Percentiles rank a stretch among this genome's conserved stretches.
These are phyloP conservation scores for Globisporangium viniferum DNA, from an alignment of 352 stramenopile species.

Conservation along the genomic window DNA sequence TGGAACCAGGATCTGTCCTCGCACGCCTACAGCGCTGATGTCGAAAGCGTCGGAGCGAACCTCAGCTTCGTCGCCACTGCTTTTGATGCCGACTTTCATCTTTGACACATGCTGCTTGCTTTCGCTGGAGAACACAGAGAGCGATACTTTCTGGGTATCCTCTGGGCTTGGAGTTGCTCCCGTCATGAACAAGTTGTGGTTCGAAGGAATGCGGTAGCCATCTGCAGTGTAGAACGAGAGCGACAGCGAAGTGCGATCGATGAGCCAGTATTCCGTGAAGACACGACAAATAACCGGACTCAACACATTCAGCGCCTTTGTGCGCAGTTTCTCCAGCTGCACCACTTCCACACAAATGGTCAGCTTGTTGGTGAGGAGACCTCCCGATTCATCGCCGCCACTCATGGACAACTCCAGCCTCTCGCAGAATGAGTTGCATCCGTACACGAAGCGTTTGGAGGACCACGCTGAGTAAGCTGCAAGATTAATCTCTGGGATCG, in stretches of 20 bases:
- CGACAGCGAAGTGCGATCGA: slow-evolving; percentile 72
- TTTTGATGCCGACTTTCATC: slow-evolving; percentile 74
- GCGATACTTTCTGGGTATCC: slow-evolving; percentile 30
- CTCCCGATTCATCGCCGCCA: slow-evolving; percentile 15
- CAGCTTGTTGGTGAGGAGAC: slow-evolving; percentile 42
- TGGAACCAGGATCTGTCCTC: slow-evolving; percentile 66
- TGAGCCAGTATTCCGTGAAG: slow-evolving; percentile 84
- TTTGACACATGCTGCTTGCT: slow-evolving; percentile 63
- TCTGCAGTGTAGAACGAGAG: slow-evolving; percentile 68
- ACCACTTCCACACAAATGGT: slow-evolving; percentile 62
- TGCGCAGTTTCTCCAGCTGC: slow-evolving; percentile 46
- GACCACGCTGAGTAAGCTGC: slow-evolving; percentile 53
- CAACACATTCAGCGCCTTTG: slow-evolving; percentile 39
- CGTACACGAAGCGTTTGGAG: slow-evolving; percentile 63
- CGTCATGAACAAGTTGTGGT: slow-evolving; percentile 33
- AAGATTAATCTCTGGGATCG: slow-evolving; percentile 61
- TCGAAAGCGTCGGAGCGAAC: slow-evolving; percentile 76
- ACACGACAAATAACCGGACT: slow-evolving; percentile 64
- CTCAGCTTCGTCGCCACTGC: slow-evolving; percentile 31
- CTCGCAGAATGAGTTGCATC: slow-evolving; percentile 55
- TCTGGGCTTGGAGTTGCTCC: slow-evolving; percentile 11
- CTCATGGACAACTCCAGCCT: slow-evolving; percentile 67
- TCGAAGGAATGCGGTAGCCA: slow-evolving; percentile 52
- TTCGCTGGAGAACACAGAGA: slow-evolving; percentile 71
- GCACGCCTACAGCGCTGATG: slow-evolving; percentile 72